Base-by-base conservation (phyloP, 768 basidiomycete genomes). In the Amanita exitialis region DNA sequence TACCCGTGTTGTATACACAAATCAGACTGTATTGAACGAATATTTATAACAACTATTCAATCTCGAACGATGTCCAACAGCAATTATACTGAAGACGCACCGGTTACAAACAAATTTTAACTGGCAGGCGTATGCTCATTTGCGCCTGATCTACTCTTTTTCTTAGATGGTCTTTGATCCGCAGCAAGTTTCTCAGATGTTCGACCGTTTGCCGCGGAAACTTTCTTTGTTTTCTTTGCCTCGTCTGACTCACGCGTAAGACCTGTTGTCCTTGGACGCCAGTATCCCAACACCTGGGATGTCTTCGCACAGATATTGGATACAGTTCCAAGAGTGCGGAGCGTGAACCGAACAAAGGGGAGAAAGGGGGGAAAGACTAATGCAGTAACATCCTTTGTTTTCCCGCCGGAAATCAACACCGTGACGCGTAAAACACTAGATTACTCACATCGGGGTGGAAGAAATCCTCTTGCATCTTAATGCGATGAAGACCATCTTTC, bases 401-500 rank as follows among this genome's bases (percentile, higher is more conserved):
- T n/a, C n/a, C 6, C 21, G 16, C n/a, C 6, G 15, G 5, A 38
- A 7, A 10, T 27, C 16, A 39, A 12, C n/a, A 20, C 38, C 23
- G 10, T 7, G n/a, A 12, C 13, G 6, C 18, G 49, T 44, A 34
- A 47, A 10, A 16, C 10, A 15, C 45, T 3, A 35, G 13, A 21
- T 18, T 20, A 55, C 61, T 45, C 43, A 66, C 64, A 34, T 66
- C 65, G 3, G 62, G 61, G 18, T 64, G 62, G 49, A 58, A 59
- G 37, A 62, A 62, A 39, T 62, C 78, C 58, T 83, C 79, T 52
- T 83, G 77, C 36, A 62, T 57, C 1, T 59, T 53, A 34, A 83
- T 80, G 30, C 69, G 69, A 57, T 69, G 66, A 9, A 59, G 30
- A 1, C 62, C 68, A 13, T 62, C 59, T 30, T 62, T 59, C 57